phyloP scores from a whole-genome alignment of 495 filamentous ascomycete species.

The Penicillium argentinense region DNA sequence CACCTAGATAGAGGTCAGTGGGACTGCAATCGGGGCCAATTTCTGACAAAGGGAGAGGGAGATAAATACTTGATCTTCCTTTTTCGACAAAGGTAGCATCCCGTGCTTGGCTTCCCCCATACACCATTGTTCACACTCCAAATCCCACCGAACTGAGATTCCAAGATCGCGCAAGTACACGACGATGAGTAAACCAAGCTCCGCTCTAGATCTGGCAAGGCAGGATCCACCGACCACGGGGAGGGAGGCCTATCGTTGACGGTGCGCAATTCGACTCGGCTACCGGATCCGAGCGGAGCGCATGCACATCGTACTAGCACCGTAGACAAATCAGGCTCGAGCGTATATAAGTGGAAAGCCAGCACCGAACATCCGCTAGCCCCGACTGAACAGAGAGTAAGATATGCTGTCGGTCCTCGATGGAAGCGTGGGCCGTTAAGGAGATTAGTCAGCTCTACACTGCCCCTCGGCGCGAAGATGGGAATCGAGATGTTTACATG shows the following conservation, averaged over 20 bases:
- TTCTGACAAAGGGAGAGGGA: no score
- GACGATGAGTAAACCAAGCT: neutral
- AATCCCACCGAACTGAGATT: neutral
- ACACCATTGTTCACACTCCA: slow-evolving; percentile 38
- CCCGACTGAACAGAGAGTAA: neutral
- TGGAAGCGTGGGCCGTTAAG: neutral
- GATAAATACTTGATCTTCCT: slow-evolving; percentile 53
- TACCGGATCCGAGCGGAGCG: slow-evolving; percentile 12
- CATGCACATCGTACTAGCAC: slow-evolving; percentile 12
- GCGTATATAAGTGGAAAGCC: no score
- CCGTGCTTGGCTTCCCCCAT: slow-evolving; percentile 46
- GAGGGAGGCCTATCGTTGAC: slow-evolving; percentile 7
- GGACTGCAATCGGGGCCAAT: neutral
- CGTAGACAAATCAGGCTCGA: neutral
- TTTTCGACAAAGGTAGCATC: slow-evolving; percentile 48
- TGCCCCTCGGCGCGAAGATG: neutral
- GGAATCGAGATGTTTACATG: neutral
- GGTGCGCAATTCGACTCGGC: slow-evolving; percentile 20
- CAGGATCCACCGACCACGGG: slow-evolving; percentile 15
- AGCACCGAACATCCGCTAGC: no score
- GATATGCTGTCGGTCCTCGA: neutral
- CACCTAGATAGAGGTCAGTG: slow-evolving; percentile 31
- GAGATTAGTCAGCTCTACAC: slow-evolving; percentile 1
- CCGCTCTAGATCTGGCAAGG: slow-evolving; percentile 4
- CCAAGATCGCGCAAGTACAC: neutral